phyloP scores from a whole-genome alignment of 495 filamentous ascomycete genomes.

The Xylaria curta region DNA sequence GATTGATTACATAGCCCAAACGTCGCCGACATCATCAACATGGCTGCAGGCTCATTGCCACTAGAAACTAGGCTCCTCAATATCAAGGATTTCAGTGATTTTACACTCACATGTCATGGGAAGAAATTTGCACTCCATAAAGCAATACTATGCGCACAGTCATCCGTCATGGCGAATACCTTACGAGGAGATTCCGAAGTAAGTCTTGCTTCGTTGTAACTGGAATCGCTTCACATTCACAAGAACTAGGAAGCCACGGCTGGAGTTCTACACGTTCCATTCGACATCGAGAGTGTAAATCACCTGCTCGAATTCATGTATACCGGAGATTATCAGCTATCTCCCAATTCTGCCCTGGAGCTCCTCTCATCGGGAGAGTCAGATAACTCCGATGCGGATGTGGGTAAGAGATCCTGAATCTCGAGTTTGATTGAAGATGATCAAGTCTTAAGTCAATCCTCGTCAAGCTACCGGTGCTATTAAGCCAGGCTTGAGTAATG shows the following conservation, averaged over 20 bases:
- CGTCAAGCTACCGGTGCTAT: background rate
- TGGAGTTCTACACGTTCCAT: background rate
- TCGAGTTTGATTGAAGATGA: background rate
- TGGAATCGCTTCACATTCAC: background rate
- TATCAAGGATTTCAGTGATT: background rate
- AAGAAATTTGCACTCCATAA: background rate
- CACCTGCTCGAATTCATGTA: background rate
- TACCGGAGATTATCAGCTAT: background rate
- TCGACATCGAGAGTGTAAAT: background rate
- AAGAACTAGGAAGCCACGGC: background rate
- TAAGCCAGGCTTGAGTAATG: background rate
- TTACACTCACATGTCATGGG: background rate
- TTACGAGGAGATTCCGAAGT: background rate
- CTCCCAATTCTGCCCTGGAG: background rate
- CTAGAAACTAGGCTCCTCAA: background rate
- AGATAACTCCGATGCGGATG: background rate
- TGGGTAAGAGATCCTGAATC: background rate
- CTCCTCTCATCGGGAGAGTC: background rate
- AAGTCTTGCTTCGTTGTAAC: background rate
- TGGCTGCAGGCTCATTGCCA: background rate
- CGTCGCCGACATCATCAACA: background rate
- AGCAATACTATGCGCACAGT: background rate
- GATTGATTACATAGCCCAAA: background rate
- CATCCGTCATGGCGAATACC: background rate
- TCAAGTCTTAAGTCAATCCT: background rate